Evolutionary conservation across 306 rosid species (phyloP).

Genomic region (Datisca glomerata): DNA sequence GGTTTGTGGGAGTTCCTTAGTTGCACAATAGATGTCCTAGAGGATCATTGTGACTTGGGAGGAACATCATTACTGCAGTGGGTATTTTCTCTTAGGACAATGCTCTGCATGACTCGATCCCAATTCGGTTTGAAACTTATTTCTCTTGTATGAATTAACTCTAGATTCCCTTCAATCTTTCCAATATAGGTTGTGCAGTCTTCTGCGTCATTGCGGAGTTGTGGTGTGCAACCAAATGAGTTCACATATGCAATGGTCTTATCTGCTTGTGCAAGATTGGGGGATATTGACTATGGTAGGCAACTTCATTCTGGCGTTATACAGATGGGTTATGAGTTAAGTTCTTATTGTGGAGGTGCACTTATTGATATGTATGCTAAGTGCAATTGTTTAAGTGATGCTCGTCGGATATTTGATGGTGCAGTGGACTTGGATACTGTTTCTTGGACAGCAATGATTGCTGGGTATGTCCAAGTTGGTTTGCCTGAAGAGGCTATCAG

Average conservation of each 20-base stretch:
- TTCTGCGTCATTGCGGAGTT: constrained; percentile 22
- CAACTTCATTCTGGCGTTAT: constrained; percentile 33
- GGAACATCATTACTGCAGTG: too few relatives aligned
- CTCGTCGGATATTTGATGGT: constrained; percentile 28
- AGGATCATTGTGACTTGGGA: too few relatives aligned
- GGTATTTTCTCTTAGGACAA: too few relatives aligned
- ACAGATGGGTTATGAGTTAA: constrained; percentile 35
- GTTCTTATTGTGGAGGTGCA: constrained; percentile 35
- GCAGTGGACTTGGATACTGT: constrained; percentile 33
- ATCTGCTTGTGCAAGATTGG: constrained; percentile 44
- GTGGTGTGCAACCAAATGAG: constrained; percentile 33
- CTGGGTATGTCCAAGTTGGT: constrained; percentile 49
- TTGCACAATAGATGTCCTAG: too few relatives aligned
- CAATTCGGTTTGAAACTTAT: constrained; percentile 11
- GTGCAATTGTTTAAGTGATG: constrained; percentile 32
- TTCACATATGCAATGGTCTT: constrained; percentile 45
- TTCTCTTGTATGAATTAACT: too few relatives aligned
- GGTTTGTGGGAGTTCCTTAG: too few relatives aligned
- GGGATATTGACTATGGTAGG: constrained; percentile 32
- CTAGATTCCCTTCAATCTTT: too few relatives aligned
- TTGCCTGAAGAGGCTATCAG: constrained; percentile 40
- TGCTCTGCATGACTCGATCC: too few relatives aligned
- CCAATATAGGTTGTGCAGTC: constrained; percentile 21
- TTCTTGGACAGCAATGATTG: constrained; percentile 54
- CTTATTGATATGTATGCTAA: constrained; percentile 66